phyloP scores from a whole-genome alignment of 768 basidiomycete genomes.

The Amanita inopinata region DNA sequence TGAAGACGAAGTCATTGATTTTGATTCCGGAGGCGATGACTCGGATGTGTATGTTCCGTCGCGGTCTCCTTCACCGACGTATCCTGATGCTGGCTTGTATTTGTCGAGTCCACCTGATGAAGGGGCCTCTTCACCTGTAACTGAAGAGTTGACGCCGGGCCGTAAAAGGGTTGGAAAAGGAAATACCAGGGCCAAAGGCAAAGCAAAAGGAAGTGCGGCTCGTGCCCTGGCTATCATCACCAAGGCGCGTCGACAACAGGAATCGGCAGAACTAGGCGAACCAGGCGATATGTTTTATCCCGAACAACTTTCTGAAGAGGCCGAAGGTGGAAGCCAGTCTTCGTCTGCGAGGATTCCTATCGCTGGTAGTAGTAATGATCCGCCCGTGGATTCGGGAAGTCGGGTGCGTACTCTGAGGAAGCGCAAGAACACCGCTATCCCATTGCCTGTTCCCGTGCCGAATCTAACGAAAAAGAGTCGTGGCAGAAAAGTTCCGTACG shows the following conservation, averaged over 20 bases:
- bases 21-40: slow-evolving; percentile 20
- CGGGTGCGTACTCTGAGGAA: slow-evolving; percentile 14
- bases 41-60: slow-evolving; percentile 22
- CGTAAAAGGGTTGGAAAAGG: slow-evolving; percentile 11
- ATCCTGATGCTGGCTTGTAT: slow-evolving; percentile 5
- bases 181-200: slow-evolving; percentile 18
- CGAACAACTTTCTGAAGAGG: slow-evolving; percentile 8
- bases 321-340: neutral
- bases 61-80: slow-evolving; percentile 16
- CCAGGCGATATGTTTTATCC: slow-evolving; percentile 6
- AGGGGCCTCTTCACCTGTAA: slow-evolving; percentile 4
- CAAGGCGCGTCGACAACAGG: slow-evolving; percentile 13
- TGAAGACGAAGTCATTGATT: slow-evolving; percentile 17
- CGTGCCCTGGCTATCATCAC: slow-evolving; percentile 23
- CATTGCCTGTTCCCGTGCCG: slow-evolving; percentile 45
- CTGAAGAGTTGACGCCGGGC: slow-evolving; percentile 11
- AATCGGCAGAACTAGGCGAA: slow-evolving; percentile 1
- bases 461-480: slow-evolving; percentile 57
- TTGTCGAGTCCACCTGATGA: slow-evolving; percentile 7
- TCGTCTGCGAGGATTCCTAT: neutral
- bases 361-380: neutral
- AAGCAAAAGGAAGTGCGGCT: slow-evolving; percentile 25
- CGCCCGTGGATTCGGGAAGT: too few relatives aligned
- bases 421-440: slow-evolving; percentile 24
- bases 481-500: slow-evolving; percentile 46